Evolutionary conservation across 2,329 filamentous ascomycete species (phyloP), one percentile per base, ranked within the genome.

Genomic region (Calonectria pteridis): DNA sequence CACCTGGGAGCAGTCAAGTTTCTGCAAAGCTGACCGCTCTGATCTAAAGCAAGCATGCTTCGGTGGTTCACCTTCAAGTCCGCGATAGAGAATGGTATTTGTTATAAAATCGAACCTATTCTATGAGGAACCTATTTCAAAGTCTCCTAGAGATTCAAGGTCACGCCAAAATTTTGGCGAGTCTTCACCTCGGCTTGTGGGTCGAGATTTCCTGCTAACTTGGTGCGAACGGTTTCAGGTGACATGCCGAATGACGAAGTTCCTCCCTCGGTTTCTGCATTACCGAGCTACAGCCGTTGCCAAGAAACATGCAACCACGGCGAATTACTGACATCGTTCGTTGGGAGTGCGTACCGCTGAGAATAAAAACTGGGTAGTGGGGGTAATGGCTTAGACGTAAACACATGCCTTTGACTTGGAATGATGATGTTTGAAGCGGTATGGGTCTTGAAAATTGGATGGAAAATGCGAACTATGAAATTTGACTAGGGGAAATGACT

Each of bases 161-260:
- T 6, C 13, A 6, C 14, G 31, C n/a, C 53, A 26, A 37, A 9
- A 2, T 14, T 23, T 18, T 18, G 6, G n/a, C 4, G 14, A 28
- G 9, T 33, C 33, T 40, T 59, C 33, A 5, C n/a, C 33, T 28
- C 14, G 33, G 33, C 11, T 58, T 40, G 55, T 59, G 55, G 55
- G 55, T 40, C 55, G 55, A 59, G n/a, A 18, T 28, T 59, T 40
- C 20, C 13, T 31, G 28, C 28, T 53, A 9, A 6, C 26, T n/a
- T 53, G 31, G 64, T 28, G 64, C n/a, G 33, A 63, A 67, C 33
- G 31, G 69, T 67, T 72, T 72, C 69, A 72, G 64, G 69, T 72
- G 50, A 20, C 35, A 59, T 46, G 29, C 31, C 28, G 50, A 40
- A 66, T 49, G 62, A 71, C 51, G 28, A 59, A 26, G 49, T 20